Conservation (phyloP, 2,329 filamentous ascomycete genomes). For the Pyrenochaeta sp. region DNA sequence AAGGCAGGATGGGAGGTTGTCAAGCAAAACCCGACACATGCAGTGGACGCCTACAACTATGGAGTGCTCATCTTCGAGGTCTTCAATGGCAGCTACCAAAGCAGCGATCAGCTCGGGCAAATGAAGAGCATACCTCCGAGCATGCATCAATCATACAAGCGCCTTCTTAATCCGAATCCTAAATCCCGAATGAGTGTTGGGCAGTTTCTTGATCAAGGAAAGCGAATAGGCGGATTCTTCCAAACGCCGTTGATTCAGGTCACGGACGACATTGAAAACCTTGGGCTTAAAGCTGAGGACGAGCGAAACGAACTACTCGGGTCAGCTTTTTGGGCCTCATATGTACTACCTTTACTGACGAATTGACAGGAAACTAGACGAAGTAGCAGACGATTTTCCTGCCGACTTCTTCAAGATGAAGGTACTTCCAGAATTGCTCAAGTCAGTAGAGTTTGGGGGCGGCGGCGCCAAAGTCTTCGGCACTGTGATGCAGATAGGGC, state of each 20-base stretch:
- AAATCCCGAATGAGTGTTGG: conserved; percentile 85
- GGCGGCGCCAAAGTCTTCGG: conserved; percentile 90
- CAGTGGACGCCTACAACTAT: conserved; percentile 87
- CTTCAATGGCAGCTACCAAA: conserved; percentile 85
- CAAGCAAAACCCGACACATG: conserved; percentile 80
- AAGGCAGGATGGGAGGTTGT: conserved; percentile 91
- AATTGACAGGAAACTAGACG: conserved; percentile 72
- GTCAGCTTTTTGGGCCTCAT: conserved; percentile 46
- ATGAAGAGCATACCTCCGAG: conserved; percentile 84
- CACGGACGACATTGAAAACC: conserved; percentile 89
- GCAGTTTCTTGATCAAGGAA: conserved; percentile 90
- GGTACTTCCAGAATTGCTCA: conserved; percentile 92
- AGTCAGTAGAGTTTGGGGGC: conserved; percentile 97
- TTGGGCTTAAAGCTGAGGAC: conserved; percentile 84
- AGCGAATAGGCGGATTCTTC: conserved; percentile 84
- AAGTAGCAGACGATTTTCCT: conserved; percentile 90
- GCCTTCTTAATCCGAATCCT: conserved; percentile 86
- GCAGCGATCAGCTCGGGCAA: conserved; percentile 81
- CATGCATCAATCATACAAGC: conserved; percentile 92
- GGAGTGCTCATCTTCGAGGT: conserved; percentile 87
- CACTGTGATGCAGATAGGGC: conserved; percentile 88
- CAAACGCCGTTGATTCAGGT: conserved; percentile 91
- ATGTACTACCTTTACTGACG: conserved; percentile 16
- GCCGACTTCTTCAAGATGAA: conserved; percentile 99
- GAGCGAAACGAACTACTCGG: conserved; percentile 87